Evolutionary conservation across 2,329 filamentous ascomycete genomes (phyloP), one percentile per base, ranked within the genome.

Genomic region (Fusarium xyrophilum): DNA sequence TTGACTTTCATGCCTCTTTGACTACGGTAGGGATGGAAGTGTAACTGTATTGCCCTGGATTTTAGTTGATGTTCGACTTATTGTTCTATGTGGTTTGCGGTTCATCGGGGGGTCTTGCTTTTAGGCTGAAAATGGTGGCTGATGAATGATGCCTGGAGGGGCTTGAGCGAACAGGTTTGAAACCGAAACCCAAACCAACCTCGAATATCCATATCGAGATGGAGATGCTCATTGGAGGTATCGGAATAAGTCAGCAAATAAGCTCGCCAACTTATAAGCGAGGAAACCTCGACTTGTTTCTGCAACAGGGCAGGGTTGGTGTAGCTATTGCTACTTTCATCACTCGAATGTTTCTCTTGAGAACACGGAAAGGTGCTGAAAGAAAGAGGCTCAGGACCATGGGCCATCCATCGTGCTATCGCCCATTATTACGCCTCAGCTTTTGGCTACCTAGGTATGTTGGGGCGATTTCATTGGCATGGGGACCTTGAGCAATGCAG

Each of bases 401-500:
- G 36, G 40, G 43, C 44, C 55, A 35, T 50, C 40, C 55, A 38
- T 50, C 25, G 23, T 30, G 48, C 42, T 70, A 62, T 70, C 42
- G 38, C 46, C 58, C 36, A 66, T 67, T 55, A 54, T 62, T 39
- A 40, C 35, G 7, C 40, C 47, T 54, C 48, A 60, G 42, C 53
- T 52, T 39, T 38, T 58, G 52, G 40, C 54, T 44, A n/a, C n/a
- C n/a, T n/a, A n/a, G n/a, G n/a, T n/a, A 25, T 60, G 44, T 60
- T 65, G 65, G 50, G 51, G 38, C 40, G 57, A 47, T 30, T 46
- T 14, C 43, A 30, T 63, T 69, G 46, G 47, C 48, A 66, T 59
- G 66, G 56, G 53, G 44, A 51, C 42, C 56, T 56, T 61, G 40
- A 61, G 42, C 33, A 43, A 64, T 67, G 63, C 50, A 40, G 14